phyloP scores from a whole-genome alignment of 2,329 filamentous ascomycete genomes.

The Zasmidium citrigriseum region DNA sequence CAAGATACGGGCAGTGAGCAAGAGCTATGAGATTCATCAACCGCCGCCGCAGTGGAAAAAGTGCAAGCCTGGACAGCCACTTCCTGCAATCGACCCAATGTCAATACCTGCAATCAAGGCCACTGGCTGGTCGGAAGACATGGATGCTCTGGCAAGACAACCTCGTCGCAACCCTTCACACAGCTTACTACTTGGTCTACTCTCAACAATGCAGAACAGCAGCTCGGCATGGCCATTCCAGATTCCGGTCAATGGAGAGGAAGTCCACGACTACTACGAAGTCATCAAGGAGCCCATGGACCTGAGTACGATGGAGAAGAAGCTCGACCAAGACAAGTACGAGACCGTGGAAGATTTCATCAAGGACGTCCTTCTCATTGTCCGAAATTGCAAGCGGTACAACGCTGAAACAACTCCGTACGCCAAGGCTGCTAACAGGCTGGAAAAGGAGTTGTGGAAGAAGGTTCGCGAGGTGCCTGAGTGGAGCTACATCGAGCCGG shows the following conservation, averaged over 20 bases:
- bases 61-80: slow-evolving; percentile 46
- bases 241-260: slow-evolving; percentile 88
- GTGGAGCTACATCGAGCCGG: slow-evolving; percentile 59
- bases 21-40: slow-evolving; percentile 81
- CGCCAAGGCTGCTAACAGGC: slow-evolving; percentile 88
- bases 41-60: slow-evolving; percentile 86
- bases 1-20: slow-evolving; percentile 90
- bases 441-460: slow-evolving; percentile 94
- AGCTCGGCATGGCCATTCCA: slow-evolving; percentile 92
- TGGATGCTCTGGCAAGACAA: slow-evolving; percentile 94
- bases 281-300: slow-evolving; percentile 99
- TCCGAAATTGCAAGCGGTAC: slow-evolving; percentile 92
- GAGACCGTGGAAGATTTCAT: slow-evolving; percentile 89
- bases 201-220: slow-evolving; percentile 95
- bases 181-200: slow-evolving; percentile 85
- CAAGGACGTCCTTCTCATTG: slow-evolving; percentile 81
- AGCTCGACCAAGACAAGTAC: slow-evolving; percentile 92
- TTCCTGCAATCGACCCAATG: slow-evolving; percentile 77
- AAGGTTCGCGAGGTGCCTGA: slow-evolving; percentile 90
- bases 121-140: slow-evolving; percentile 93
- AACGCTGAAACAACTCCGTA: slow-evolving; percentile 96
- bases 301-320: slow-evolving; percentile 89
- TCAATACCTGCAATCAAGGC: slow-evolving; percentile 83
- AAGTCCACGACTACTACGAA: slow-evolving; percentile 98
- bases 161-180: slow-evolving; percentile 96